Conservation (phyloP, 1,139 yeast genomes). For the Yamadazyma songkhlaensis region DNA sequence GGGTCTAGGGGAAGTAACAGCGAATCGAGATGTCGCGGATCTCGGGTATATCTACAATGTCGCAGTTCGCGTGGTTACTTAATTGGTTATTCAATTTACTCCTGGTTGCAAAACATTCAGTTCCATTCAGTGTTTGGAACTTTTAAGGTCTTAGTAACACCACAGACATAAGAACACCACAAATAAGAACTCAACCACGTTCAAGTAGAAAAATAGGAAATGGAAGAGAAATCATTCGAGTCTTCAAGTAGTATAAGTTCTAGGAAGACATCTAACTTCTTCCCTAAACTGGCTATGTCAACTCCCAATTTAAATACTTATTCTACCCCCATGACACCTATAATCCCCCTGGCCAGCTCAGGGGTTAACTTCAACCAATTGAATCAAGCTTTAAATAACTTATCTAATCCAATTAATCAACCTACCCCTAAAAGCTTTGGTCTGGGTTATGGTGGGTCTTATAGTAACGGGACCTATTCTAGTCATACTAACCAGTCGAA, state of each 20-base stretch:
- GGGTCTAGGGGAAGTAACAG: background rate
- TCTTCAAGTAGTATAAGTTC: conserved; percentile 12
- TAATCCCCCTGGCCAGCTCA: too few species aligned
- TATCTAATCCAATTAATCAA: background rate
- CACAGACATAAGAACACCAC: too few species aligned
- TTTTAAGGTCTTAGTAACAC: background rate
- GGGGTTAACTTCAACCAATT: conserved; percentile 3
- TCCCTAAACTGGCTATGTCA: conserved; percentile 9
- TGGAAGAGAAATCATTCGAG: conserved; percentile 8
- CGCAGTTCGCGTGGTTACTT: conserved; percentile 1
- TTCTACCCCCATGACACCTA: conserved; percentile 17
- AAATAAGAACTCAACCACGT: too few species aligned
- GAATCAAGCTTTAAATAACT: conserved; percentile 1
- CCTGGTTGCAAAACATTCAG: background rate
- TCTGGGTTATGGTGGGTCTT: too few species aligned
- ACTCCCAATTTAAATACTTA: conserved; percentile 9
- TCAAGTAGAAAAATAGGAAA: too few species aligned
- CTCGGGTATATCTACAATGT: background rate
- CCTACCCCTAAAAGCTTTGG: background rate
- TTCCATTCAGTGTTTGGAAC: background rate
- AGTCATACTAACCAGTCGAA: too few species aligned
- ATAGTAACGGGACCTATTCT: too few species aligned
- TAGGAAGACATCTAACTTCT: conserved; percentile 18
- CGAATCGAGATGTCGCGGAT: background rate
- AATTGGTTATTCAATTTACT: conserved; percentile 1